Evolutionary conservation across 352 stramenopile species (phyloP).

Genomic region (Aphanomyces invadans): DNA sequence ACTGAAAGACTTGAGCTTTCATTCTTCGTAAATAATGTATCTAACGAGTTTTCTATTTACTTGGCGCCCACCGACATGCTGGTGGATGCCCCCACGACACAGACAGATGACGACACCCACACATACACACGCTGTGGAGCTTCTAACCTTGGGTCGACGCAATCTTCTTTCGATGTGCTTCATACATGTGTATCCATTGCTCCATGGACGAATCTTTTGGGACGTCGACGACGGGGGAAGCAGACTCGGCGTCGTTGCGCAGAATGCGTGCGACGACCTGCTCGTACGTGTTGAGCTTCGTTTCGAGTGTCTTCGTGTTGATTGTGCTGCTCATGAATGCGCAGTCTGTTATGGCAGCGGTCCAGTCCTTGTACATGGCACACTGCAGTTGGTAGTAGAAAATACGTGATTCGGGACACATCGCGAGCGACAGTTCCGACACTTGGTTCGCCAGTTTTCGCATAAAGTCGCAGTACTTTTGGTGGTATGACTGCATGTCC

Average conservation of each 20-base stretch:
- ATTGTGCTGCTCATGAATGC: conserved; percentile 15
- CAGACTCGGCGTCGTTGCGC: not conserved
- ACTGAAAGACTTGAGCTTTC: not conserved
- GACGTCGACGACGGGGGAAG: not conserved
- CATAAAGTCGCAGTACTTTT: conserved; percentile 65
- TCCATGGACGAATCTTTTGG: conserved; percentile 16
- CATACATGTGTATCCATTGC: conserved; percentile 23
- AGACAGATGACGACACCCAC: not conserved
- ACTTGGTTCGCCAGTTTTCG: conserved; percentile 51
- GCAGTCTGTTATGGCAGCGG: conserved; percentile 23
- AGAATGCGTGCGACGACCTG: not conserved
- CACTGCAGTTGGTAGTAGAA: conserved; percentile 62
- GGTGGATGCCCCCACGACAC: not conserved
- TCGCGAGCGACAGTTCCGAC: conserved; percentile 45
- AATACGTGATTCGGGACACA: conserved; percentile 69
- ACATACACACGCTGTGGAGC: not conserved
- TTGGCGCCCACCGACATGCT: not conserved
- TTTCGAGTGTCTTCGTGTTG: conserved; percentile 9
- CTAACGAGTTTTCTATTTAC: conserved; percentile 20
- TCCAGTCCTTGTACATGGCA: conserved; percentile 78
- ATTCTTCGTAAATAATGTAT: conserved; percentile 12
- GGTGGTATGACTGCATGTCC: conserved; percentile 57
- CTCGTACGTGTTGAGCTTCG: conserved; percentile 19
- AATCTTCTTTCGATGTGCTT: conserved; percentile 18
- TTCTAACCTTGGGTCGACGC: not conserved